phyloP scores from a whole-genome alignment of 176 grass and related monocot genomes.

The Secale cereale region DNA sequence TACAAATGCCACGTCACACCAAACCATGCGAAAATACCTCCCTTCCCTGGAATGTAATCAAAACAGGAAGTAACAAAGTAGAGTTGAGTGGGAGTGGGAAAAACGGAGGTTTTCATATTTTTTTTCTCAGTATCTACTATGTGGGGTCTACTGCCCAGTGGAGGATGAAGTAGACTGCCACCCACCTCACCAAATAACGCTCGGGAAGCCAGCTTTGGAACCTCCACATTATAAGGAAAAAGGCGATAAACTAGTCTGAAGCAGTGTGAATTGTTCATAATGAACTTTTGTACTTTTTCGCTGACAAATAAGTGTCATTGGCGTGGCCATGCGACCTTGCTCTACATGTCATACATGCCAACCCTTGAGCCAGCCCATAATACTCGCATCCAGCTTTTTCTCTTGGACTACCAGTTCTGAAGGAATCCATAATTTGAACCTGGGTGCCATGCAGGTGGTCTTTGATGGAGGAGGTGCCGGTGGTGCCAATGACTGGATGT shows the following conservation, averaged over 20 bases:
- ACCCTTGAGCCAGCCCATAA: background rate
- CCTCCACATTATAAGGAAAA: background rate
- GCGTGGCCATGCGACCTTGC: background rate
- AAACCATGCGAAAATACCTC: no score
- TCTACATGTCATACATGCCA: background rate
- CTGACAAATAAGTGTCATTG: background rate
- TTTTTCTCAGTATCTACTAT: background rate
- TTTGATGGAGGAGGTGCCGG: background rate
- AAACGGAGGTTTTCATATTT: background rate
- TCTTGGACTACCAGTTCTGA: background rate
- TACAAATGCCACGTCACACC: no score
- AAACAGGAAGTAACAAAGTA: no score
- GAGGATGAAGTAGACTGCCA: background rate
- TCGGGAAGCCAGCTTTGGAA: background rate
- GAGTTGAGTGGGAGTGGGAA: background rate
- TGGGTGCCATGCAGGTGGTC: background rate
- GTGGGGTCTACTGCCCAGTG: background rate
- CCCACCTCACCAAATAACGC: background rate
- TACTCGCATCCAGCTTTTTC: background rate
- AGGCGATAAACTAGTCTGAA: background rate
- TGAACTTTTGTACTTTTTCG: background rate
- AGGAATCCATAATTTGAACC: background rate
- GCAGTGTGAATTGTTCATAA: background rate
- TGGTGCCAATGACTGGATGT: background rate
- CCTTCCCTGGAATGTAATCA: no score